phyloP scores from a whole-genome alignment of 1,284 basidiomycete species.

The Fomes fomentarius region DNA sequence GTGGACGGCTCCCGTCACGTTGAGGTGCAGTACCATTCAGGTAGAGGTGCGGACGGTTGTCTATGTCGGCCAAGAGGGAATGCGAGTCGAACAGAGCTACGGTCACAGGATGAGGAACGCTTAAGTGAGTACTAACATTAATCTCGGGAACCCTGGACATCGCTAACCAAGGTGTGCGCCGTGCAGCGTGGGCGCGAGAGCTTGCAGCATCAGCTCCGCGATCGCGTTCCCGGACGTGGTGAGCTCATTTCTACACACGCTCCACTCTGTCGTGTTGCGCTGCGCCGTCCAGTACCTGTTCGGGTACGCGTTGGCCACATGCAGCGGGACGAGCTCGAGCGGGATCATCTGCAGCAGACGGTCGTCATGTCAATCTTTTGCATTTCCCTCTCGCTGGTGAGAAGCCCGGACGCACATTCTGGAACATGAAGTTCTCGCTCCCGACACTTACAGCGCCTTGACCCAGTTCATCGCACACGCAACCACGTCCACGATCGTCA shows the following conservation, averaged over 20 bases:
- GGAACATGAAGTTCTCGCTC: conserved; percentile 52
- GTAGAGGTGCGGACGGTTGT: conserved; percentile 46
- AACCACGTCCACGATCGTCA: conserved; percentile 45
- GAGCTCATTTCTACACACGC: conserved; percentile 37
- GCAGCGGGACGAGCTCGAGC: conserved; percentile 34
- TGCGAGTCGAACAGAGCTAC: conserved; percentile 54
- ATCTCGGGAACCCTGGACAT: background rate
- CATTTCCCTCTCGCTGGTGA: background rate
- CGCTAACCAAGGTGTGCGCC: conserved; percentile 37
- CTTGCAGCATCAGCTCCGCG: conserved; percentile 32
- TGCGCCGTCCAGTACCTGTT: conserved; percentile 26
- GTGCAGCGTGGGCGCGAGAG: conserved; percentile 32
- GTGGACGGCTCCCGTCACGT: conserved; percentile 44
- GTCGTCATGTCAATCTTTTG: background rate
- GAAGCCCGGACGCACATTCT: conserved; percentile 40
- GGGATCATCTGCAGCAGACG: conserved; percentile 34
- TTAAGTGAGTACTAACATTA: background rate
- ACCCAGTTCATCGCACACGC: conserved; percentile 49
- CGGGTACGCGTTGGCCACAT: conserved; percentile 33
- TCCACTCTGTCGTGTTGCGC: conserved; percentile 27
- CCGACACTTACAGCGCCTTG: conserved; percentile 40
- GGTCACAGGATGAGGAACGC: background rate
- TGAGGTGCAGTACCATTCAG: conserved; percentile 62
- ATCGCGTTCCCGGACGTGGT: conserved; percentile 37
- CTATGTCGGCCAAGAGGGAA: conserved; percentile 55